These are phyloP conservation scores for Metschnikowia koreensis DNA, from an alignment of 805 yeast genomes.

Conservation along the genomic window DNA sequence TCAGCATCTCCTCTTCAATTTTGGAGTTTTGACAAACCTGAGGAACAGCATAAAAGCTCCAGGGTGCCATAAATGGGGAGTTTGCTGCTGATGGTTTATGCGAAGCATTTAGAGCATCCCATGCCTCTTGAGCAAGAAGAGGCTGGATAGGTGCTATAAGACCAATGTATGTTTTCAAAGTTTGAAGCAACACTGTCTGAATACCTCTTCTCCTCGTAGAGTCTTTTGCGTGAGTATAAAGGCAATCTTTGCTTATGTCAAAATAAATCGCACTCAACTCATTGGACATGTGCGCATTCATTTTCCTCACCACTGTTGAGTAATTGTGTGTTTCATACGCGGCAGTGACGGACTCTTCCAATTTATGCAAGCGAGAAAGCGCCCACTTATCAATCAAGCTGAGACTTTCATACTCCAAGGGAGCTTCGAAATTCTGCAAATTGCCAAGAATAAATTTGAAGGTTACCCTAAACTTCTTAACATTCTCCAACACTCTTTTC, in stretches of 20 bases:
- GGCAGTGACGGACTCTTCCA: slow-evolving; percentile 42
- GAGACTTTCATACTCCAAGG: slow-evolving; percentile 38
- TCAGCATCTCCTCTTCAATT: slow-evolving; percentile 44
- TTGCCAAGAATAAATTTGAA: slow-evolving; percentile 82
- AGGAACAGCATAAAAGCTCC: slow-evolving; percentile 30
- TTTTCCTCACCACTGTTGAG: slow-evolving; percentile 62
- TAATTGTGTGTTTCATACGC: slow-evolving; percentile 62
- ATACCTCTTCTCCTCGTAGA: slow-evolving; percentile 54
- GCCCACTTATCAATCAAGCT: slow-evolving; percentile 59
- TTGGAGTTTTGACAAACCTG: slow-evolving; percentile 29
- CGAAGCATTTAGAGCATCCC: slow-evolving; percentile 51
- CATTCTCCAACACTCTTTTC: slow-evolving; percentile 71
- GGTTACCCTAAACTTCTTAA: slow-evolving; percentile 80
- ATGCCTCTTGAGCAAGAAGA: slow-evolving; percentile 79
- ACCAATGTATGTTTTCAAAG: slow-evolving; percentile 61
- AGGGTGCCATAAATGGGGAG: slow-evolving; percentile 18
- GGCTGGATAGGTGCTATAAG: slow-evolving; percentile 82
- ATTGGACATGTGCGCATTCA: slow-evolving; percentile 71
- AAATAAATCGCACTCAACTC: slow-evolving; percentile 82
- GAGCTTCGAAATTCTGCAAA: slow-evolving; percentile 42
- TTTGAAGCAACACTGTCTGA: slow-evolving; percentile 63
- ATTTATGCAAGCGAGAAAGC: slow-evolving; percentile 49
- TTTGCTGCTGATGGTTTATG: slow-evolving; percentile 1
- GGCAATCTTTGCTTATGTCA: slow-evolving; percentile 78
- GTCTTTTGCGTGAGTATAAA: slow-evolving; percentile 63